These are phyloP conservation scores for Fusarium incarnatum DNA, from an alignment of 2,329 filamentous ascomycete genomes.

Conservation along the genomic window DNA sequence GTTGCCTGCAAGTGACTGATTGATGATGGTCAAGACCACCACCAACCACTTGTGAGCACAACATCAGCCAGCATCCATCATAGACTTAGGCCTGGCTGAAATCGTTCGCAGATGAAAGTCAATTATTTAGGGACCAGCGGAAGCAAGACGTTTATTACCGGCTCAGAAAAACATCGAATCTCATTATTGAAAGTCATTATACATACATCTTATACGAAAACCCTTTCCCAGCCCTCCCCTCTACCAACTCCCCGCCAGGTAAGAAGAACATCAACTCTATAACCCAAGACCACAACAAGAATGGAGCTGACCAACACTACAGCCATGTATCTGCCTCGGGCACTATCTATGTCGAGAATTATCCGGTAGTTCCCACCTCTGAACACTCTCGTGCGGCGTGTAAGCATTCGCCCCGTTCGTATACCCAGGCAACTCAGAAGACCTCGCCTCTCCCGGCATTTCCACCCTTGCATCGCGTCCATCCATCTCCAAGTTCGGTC, in stretches of 20 bases:
- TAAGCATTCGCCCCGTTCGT: conserved; percentile 30
- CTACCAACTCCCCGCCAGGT: background rate
- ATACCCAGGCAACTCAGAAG: conserved; percentile 32
- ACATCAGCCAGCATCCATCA: background rate
- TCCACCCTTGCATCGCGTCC: conserved; percentile 33
- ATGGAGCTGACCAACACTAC: background rate
- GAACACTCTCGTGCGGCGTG: conserved; percentile 9
- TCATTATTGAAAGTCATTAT: background rate
- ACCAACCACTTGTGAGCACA: background rate
- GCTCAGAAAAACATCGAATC: background rate
- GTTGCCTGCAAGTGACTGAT: background rate
- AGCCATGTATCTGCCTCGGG: accelerated
- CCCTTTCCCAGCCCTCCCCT: no score
- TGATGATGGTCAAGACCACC: background rate
- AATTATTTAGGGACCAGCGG: accelerated
- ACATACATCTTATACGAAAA: background rate
- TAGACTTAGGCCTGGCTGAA: background rate
- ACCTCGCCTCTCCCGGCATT: conserved; percentile 31
- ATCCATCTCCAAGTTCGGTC: conserved; percentile 40
- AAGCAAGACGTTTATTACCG: background rate
- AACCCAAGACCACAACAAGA: background rate
- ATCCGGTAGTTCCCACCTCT: conserved; percentile 43
- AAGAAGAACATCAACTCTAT: background rate
- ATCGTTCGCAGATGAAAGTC: background rate
- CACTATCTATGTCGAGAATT: conserved; percentile 26